phyloP scores from a whole-genome alignment of 2,329 filamentous ascomycete genomes.

The Colletotrichum godetiae region DNA sequence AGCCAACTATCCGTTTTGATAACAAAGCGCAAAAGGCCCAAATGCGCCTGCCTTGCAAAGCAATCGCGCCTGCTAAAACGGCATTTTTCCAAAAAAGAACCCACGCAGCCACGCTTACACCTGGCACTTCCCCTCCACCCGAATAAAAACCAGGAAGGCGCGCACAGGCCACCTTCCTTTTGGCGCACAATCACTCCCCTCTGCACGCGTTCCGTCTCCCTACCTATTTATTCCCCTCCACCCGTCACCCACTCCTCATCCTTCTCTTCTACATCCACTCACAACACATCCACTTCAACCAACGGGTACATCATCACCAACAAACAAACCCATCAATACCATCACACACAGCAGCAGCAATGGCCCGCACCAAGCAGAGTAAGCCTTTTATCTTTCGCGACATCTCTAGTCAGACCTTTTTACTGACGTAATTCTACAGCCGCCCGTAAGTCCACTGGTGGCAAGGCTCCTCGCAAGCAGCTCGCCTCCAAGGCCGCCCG shows the following conservation, averaged over 20 bases:
- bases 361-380: slow-evolving; percentile 75
- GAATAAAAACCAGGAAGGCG: neutral
- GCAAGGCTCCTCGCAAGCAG: slow-evolving; percentile 91
- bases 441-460: slow-evolving; percentile 82
- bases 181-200: slow-evolving; percentile 41
- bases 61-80: slow-evolving; percentile 29
- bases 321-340: slow-evolving; percentile 44
- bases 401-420: neutral
- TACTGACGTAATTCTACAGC: slow-evolving; percentile 20
- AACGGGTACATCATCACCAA: slow-evolving; percentile 43
- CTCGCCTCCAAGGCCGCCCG: slow-evolving; percentile 99
- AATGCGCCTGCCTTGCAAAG: slow-evolving; percentile 12
- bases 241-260: slow-evolving; percentile 38
- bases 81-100: slow-evolving; percentile 16
- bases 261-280: slow-evolving; percentile 52
- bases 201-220: slow-evolving; percentile 45
- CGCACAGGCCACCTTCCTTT: slow-evolving; percentile 34
- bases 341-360: slow-evolving; percentile 51
- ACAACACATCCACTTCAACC: slow-evolving; percentile 49
- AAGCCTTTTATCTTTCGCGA: neutral
- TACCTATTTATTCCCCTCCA: slow-evolving; percentile 43
- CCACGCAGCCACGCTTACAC: slow-evolving; percentile 1
- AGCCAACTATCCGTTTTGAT: neutral
- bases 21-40: slow-evolving; percentile 27
- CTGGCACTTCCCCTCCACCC: neutral